Conservation (phyloP, 2,329 filamentous ascomycete genomes). For the Ophiocordyceps sinensis region DNA sequence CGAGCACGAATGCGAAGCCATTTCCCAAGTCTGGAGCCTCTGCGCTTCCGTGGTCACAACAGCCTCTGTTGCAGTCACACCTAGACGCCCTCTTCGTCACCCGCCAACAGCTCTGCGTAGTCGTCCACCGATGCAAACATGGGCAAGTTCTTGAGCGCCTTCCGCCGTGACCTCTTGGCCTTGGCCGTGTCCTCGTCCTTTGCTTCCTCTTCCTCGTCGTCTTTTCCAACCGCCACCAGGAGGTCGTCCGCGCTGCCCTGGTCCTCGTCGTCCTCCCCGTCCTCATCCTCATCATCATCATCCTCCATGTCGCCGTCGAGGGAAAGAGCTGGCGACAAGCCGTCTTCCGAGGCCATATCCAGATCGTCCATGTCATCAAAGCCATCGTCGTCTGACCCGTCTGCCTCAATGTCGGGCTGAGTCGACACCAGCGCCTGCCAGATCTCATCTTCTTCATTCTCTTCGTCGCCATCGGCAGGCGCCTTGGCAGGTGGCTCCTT, state of each 20-base stretch:
- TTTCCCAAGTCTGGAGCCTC: too few species aligned
- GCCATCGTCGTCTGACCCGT: constrained; percentile 37
- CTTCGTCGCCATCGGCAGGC: constrained; percentile 33
- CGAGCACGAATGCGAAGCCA: too few species aligned
- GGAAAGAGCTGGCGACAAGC: constrained; percentile 18
- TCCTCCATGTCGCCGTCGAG: constrained; percentile 31
- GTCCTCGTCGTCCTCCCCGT: constrained; percentile 26
- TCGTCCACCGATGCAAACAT: constrained; percentile 90
- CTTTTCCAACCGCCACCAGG: constrained; percentile 18
- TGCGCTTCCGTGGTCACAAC: too few species aligned
- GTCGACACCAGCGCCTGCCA: constrained; percentile 83
- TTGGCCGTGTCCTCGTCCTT: constrained; percentile 5
- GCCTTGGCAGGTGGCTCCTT: constrained; percentile 41
- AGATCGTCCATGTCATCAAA: constrained; percentile 34
- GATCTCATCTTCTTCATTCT: constrained; percentile 62
- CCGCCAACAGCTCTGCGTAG: constrained; percentile 71
- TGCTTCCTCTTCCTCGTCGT: constrained; percentile 34
- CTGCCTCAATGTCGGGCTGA: constrained; percentile 47
- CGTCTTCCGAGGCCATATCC: constrained; percentile 34
- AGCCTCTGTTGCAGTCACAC: background rate
- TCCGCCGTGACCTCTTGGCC: constrained; percentile 44
- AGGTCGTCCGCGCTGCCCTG: constrained; percentile 28
- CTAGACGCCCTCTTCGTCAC: constrained; percentile 44
- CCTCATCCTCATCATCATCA: constrained; percentile 29
- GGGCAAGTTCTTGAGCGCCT: constrained; percentile 77